Evolutionary conservation across 2,329 filamentous ascomycete species (phyloP), one percentile per base, ranked within the genome.

Genomic region (Talaromyces piceae): DNA sequence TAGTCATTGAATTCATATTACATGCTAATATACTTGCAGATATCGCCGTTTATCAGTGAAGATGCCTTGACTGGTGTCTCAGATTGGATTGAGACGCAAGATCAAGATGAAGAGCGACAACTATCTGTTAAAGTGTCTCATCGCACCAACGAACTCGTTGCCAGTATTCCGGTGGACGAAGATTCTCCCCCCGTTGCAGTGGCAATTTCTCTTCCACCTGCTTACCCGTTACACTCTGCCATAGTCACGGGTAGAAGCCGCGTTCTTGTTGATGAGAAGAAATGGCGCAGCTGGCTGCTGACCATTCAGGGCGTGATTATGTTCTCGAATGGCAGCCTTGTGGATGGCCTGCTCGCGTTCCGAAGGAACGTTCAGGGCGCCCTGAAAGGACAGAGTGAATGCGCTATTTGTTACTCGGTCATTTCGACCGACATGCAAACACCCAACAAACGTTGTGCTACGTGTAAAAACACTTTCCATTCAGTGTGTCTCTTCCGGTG

Each of bases 381-480:
- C 3, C 78, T 98, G 58, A 93, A 95, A 72, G 93, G 91, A 30
- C 91, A 97, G 70, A 87, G 81, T 18, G 93, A 98, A 69, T 98
- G 93, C 65, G 89, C 93, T 8, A 97, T 97, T 65, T 97, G 91
- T 75, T 97, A 97, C 73, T 90, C 85, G 54, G 90, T 98, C 63
- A 88, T 98, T 57, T 88, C 88, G 16, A 82, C 81, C 6, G 91
- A 96, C 67, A 88, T 88, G 75, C 86, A 87, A 68, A 82, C 95
- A 67, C 93, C 93, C 0, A 91, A 93, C 67, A 97, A 97, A 77
- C 78, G 82, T 50, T 98, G 93, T 68, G 77, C 80, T 44, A 97
- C 91, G 1, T 98, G 93, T 77, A 91, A 90, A 76, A 91, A 98
- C 70, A 74, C 87, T 49, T 98, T 97, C 75, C 93, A 98, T 70